Conservation (phyloP, 116 monocot species). For the Zostera marina region DNA sequence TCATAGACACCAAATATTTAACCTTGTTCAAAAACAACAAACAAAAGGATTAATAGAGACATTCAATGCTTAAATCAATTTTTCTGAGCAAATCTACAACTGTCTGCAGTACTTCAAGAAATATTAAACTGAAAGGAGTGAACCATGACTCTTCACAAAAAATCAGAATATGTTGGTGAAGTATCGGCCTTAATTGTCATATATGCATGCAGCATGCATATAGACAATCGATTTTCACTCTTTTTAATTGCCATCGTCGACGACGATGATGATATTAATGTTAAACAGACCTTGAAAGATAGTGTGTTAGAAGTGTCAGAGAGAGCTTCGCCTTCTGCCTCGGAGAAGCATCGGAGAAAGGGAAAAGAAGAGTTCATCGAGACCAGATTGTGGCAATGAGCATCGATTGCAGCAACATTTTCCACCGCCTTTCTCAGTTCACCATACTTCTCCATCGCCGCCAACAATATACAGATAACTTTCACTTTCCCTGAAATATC, state of each 20-base stretch:
- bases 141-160: background rate
- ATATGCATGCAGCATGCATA: background rate
- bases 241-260: background rate
- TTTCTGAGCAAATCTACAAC: background rate
- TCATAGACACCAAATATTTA: background rate
- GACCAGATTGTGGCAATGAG: conserved; percentile 90
- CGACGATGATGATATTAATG: background rate
- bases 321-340: conserved; percentile 86
- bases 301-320: conserved; percentile 43
- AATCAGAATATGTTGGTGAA: background rate
- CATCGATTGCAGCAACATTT: conserved; percentile 49
- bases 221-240: background rate
- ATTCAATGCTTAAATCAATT: background rate
- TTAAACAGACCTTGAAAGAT: conserved; percentile 68
- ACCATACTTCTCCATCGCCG: conserved; percentile 29
- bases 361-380: conserved; percentile 57
- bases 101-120: no score
- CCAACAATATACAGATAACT: no score
- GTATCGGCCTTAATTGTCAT: no score
- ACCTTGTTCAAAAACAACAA: background rate
- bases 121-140: background rate
- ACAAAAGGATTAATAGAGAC: background rate
- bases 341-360: conserved; percentile 87
- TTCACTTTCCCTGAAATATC: no score
- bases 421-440: conserved; percentile 66